These are phyloP conservation scores for Alternaria sp. DNA, from an alignment of 2,329 filamentous ascomycete genomes.

Conservation along the genomic window DNA sequence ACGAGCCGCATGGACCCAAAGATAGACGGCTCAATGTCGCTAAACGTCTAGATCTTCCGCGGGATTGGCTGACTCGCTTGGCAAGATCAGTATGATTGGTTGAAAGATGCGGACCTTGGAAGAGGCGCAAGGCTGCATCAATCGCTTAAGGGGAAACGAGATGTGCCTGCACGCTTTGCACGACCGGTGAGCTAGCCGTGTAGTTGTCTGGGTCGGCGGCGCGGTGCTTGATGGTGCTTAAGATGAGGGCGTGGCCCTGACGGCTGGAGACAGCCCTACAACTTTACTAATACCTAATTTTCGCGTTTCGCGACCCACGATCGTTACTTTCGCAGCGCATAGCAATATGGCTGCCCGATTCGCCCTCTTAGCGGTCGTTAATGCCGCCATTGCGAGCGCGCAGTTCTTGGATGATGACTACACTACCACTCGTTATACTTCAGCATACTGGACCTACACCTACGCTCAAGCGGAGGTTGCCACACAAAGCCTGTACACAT, in stretches of 20 bases:
- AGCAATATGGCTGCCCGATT: constrained; percentile 23
- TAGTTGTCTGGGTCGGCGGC: constrained; percentile 9
- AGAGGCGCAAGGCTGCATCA: constrained; percentile 24
- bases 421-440: not conserved
- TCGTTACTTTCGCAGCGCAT: not conserved
- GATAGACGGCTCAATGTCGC: constrained; percentile 26
- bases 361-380: constrained; percentile 20
- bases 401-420: constrained; percentile 10
- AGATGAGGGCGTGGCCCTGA: constrained; percentile 25
- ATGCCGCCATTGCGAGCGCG: constrained; percentile 15
- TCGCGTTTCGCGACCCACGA: constrained; percentile 13
- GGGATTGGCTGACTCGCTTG: constrained; percentile 5
- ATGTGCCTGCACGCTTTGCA: constrained; percentile 18
- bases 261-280: constrained; percentile 9
- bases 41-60: constrained; percentile 17
- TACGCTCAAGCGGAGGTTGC: constrained; percentile 22
- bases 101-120: not conserved
- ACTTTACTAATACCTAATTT: constrained; percentile 14
- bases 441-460: constrained; percentile 36
- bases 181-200: constrained; percentile 30
- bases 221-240: constrained; percentile 25
- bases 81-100: constrained; percentile 20
- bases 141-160: constrained; percentile 24
- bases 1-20: constrained; percentile 18
- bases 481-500: constrained; percentile 24